Percentiles rank a stretch among this genome's conserved stretches.
phyloP scores from a whole-genome alignment of 495 filamentous ascomycete genomes.

The Physcia stellaris region DNA sequence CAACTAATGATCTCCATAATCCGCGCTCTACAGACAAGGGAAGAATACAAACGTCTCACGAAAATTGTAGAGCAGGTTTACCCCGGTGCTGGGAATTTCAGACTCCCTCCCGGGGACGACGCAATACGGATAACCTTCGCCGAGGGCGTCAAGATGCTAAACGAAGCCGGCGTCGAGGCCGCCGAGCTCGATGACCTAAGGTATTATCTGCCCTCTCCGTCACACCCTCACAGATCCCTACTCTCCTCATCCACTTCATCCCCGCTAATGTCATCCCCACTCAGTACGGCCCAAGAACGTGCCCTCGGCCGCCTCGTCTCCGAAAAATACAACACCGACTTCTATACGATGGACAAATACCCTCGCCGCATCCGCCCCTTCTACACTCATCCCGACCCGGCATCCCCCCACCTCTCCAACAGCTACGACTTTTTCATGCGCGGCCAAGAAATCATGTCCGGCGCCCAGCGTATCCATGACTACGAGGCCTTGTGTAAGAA shows the following conservation, averaged over 20 bases:
- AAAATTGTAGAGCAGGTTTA: conserved; percentile 47
- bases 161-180: conserved; percentile 58
- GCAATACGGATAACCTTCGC: conserved; percentile 73
- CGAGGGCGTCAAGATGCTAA: conserved; percentile 70
- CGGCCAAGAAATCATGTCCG: conserved; percentile 78
- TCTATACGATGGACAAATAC: conserved; percentile 88
- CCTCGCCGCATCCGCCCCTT: conserved; percentile 74
- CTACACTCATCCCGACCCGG: conserved; percentile 71
- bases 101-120: conserved; percentile 51
- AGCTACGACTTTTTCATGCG: conserved; percentile 93
- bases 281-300: conserved; percentile 71
- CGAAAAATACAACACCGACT: conserved; percentile 76
- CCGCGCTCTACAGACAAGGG: conserved; percentile 54
- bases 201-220: conserved; percentile 21
- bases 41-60: conserved; percentile 44
- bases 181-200: conserved; percentile 67
- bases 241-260: not conserved
- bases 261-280: conserved; percentile 2
- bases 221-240: not conserved
- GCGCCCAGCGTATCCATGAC: conserved; percentile 75
- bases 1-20: conserved; percentile 82
- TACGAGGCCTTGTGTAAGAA: conserved; percentile 52
- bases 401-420: conserved; percentile 57
- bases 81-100: conserved; percentile 42
- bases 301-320: conserved; percentile 74